phyloP scores from a whole-genome alignment of 805 yeast species.

The Saccharomycopsis sp. region DNA sequence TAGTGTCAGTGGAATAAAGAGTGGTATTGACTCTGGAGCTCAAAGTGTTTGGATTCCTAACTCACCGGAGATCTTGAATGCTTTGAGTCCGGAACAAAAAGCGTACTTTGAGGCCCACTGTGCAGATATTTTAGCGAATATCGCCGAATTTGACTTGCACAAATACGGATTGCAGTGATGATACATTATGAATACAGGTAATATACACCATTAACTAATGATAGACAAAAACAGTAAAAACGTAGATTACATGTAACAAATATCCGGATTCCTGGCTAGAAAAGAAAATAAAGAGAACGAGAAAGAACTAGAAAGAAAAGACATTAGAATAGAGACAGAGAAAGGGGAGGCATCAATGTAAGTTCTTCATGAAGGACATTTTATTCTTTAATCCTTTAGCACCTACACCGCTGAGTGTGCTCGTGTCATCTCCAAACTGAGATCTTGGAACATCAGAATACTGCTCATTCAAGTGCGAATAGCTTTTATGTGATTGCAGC shows the following conservation, averaged over 20 bases:
- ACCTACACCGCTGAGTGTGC: neutral
- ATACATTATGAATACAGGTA: neutral
- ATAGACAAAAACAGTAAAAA: neutral
- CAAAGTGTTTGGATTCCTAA: conserved; percentile 87
- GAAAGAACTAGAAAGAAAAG: neutral
- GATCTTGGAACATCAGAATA: conserved; percentile 1
- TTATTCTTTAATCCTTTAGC: neutral
- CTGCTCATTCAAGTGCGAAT: neutral
- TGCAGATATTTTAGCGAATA: neutral
- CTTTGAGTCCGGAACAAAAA: neutral
- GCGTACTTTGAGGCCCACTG: neutral
- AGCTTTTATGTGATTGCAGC: neutral
- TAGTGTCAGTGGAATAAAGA: conserved; percentile 81
- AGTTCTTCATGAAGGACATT: neutral
- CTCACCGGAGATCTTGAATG: neutral
- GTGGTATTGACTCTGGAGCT: conserved; percentile 79
- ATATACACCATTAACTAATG: neutral
- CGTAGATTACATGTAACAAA: too few relatives aligned
- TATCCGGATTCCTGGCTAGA: neutral
- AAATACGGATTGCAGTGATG: neutral
- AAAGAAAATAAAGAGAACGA: neutral
- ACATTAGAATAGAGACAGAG: neutral
- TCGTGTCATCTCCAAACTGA: neutral
- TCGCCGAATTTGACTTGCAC: neutral
- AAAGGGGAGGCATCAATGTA: neutral